Base-by-base conservation (phyloP, 441 rosid species). In the Dalechampia spathulata region DNA sequence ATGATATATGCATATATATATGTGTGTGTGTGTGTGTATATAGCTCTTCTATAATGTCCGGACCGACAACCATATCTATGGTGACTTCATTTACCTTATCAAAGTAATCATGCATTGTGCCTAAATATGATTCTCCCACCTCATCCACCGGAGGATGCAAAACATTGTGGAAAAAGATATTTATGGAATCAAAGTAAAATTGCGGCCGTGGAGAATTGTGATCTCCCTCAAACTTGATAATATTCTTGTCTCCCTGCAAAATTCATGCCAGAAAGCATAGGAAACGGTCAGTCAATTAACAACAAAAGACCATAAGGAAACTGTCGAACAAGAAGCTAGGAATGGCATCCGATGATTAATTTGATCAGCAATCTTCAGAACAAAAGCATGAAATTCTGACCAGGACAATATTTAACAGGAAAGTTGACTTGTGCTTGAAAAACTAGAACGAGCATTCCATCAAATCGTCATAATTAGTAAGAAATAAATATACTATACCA, bases 221-320 rank as follows among this genome's bases (percentile, higher is more conserved):
- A 71, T 93, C 99, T 73, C 99, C 99, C 58, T 87, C 97, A 72
- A 94, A 94, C 65, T 90, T 90, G 72, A 90, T 94, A 60, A 94
- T 81, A 64, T 94, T 94, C 81, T 94, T 94, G 83, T 93, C 97
- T 46, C 99, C 99, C 99, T 93, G 80, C n/a, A 72, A 72, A n/a
- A 69, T 55, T 41, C 44, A 44, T 43, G 58, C 30, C n/a, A n/a
- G n/a, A n/a, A n/a, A n/a, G n/a, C n/a, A n/a, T n/a, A n/a, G n/a
- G n/a, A n/a, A n/a, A n/a, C n/a, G n/a, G n/a, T n/a, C n/a, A n/a
- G n/a, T n/a, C n/a, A n/a, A n/a, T n/a, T n/a, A n/a, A n/a, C n/a
- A n/a, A n/a, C n/a, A n/a, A n/a, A n/a, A n/a, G n/a, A n/a, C n/a
- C n/a, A n/a, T n/a, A n/a, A n/a, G n/a, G n/a, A n/a, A n/a, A n/a